Evolutionary conservation across 2,329 filamentous ascomycete genomes (phyloP), one percentile per base, ranked within the genome.

Genomic region (Neofusicoccum sp.): DNA sequence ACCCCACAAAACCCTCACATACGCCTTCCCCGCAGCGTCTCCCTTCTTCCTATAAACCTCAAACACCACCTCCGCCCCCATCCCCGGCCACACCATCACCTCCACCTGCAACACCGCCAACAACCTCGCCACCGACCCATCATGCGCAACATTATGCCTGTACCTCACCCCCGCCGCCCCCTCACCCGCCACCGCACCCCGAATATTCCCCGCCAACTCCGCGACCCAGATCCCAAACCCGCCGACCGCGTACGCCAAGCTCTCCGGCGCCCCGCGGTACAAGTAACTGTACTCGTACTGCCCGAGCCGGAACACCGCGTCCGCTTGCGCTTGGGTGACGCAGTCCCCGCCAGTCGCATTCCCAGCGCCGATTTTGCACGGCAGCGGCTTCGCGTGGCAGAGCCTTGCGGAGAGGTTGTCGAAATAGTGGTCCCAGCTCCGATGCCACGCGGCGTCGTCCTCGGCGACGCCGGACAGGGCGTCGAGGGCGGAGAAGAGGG

Each of bases 241-340:
- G 0, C 82, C 83, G 0, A 81, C 79, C 39, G 87, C 86, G 0
- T 88, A 87, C 0, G 80, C 80, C 0, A 96, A 82, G 1, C 88
- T 88, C 14, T 81, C 74, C 0, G 83, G 78, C 33, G 33, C 45
- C 3, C 36, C 54, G 68, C 90, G 89, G 76, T 92, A 92, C 61
- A 92, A 85, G 70, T 88, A 89, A 12, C 84, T 88, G 78, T 95
- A 95, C 74, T 95, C 92, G 81, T 90, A 94, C 68, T 93, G 83
- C 0, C 91, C 91, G 0, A 93, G 75, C 6, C 91, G 84, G 73
- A 92, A 94, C 6, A 93, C 90, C 1, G 84, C 77, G 64, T 94
- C 81, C 2, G 90, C 88, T 47, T 87, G 78, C 0, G 77, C 74
- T 68, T 87, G 86, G 2, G 84, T 84, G 44, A 93, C 78, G 71